Evolutionary conservation across 1,284 basidiomycete genomes (phyloP).

Genomic region (Sphaerobolus stellatus): DNA sequence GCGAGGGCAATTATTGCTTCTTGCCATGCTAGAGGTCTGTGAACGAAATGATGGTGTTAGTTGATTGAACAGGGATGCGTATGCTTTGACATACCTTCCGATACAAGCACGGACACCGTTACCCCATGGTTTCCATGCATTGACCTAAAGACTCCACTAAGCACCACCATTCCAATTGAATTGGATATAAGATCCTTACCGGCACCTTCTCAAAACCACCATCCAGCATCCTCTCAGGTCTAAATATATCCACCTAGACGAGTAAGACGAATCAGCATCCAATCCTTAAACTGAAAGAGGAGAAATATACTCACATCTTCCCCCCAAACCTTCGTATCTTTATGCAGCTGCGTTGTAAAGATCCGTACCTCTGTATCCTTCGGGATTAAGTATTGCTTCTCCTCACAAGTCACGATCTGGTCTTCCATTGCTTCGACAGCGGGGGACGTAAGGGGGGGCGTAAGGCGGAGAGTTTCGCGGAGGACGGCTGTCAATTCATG

Average conservation of each 20-base stretch:
- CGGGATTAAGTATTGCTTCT: conserved; percentile 41
- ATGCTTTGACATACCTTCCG: conserved; percentile 28
- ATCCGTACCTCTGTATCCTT: conserved; percentile 34
- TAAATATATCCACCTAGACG: conserved; percentile 35
- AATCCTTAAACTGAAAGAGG: neutral
- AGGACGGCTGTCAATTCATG: conserved; percentile 41
- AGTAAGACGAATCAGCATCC: neutral
- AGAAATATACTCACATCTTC: conserved; percentile 41
- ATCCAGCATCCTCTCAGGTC: conserved; percentile 50
- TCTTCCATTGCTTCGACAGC: conserved; percentile 37
- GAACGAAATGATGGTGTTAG: neutral
- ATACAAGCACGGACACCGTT: conserved; percentile 46
- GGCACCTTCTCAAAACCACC: conserved; percentile 46
- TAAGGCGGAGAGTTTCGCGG: conserved; percentile 47
- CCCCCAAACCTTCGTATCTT: conserved; percentile 49
- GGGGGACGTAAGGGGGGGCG: conserved; percentile 42
- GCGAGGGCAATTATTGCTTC: conserved; percentile 45
- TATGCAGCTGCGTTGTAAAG: conserved; percentile 36
- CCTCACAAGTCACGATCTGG: conserved; percentile 31
- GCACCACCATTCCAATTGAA: neutral
- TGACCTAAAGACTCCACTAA: conserved; percentile 27
- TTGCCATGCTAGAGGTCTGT: conserved; percentile 50
- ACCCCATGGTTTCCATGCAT: conserved; percentile 49
- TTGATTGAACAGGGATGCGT: neutral
- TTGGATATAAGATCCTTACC: conserved; percentile 24